Evolutionary conservation across 1,139 yeast genomes (phyloP).

Genomic region (Yamadazyma blattariae): DNA sequence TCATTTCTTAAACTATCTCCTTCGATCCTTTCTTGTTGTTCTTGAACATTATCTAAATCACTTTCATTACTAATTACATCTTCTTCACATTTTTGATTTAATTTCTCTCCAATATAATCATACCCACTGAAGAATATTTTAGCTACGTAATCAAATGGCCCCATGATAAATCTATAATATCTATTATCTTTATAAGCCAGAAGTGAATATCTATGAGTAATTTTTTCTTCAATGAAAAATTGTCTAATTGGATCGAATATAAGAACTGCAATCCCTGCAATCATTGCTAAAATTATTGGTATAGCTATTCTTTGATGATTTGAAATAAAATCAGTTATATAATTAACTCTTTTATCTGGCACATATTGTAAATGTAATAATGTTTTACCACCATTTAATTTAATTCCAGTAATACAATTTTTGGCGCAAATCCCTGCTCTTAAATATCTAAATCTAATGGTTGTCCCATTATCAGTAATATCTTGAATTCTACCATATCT

Average conservation of each 20-base stretch:
- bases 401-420: slow-evolving; percentile 83
- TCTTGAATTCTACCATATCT: slow-evolving; percentile 83
- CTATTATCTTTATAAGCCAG: slow-evolving; percentile 30
- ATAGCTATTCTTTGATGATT: slow-evolving; percentile 81
- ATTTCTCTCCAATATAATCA: slow-evolving; percentile 24
- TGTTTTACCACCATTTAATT: slow-evolving; percentile 51
- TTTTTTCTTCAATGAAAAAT: slow-evolving; percentile 71
- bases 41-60: slow-evolving; percentile 9
- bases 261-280: slow-evolving; percentile 77
- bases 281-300: slow-evolving; percentile 45
- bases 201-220: slow-evolving; percentile 49
- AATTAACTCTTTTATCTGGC: slow-evolving; percentile 50
- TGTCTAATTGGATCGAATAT: slow-evolving; percentile 92
- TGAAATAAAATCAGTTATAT: slow-evolving; percentile 53
- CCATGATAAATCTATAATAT: slow-evolving; percentile 23
- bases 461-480: slow-evolving; percentile 51
- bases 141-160: slow-evolving; percentile 24
- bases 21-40: slow-evolving; percentile 3
- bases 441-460: slow-evolving; percentile 51
- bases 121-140: slow-evolving; percentile 28
- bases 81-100: slow-evolving; percentile 15
- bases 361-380: slow-evolving; percentile 71
- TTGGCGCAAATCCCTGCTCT: slow-evolving; percentile 83
- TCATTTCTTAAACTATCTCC: slow-evolving; percentile 54
- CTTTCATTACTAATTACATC: slow-evolving; percentile 15